Evolutionary conservation across 2,329 filamentous ascomycete genomes (phyloP), one percentile per base, ranked within the genome.

Genomic region (Botryotinia calthae): DNA sequence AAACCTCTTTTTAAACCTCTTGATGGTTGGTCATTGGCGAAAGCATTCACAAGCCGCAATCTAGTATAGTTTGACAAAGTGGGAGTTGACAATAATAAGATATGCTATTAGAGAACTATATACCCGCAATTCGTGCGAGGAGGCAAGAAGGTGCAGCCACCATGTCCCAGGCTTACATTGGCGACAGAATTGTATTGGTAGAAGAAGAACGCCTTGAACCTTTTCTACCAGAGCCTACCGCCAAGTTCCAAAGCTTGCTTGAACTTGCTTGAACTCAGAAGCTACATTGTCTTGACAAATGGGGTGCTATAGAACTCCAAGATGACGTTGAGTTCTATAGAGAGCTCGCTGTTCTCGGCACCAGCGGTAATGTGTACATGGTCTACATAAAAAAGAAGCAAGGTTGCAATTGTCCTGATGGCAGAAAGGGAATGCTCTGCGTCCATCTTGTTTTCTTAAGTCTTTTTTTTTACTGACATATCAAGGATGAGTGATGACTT

Each of bases 331-430:
- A n/a, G n/a, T 48, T 48, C 25, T 10, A 18, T 5, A 48, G 37
- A 22, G 8, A n/a, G 9, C 28, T 37, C 56, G 80, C 2, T 84
- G 90, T 70, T 81, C 87, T 88, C 46, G 89, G 89, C 28, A 84
- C 85, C 8, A 90, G 87, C 0, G 89, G 89, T 25, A 90, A 90
- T 76, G 81, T 91, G 28, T 91, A 91, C 80, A 86, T 83, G n/a
- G 84, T 89, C 48, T 83, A 80, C 18, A 86, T 91, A 70, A 80
- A 81, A 73, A 85, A 86, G 70, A 77, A 84, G 18, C 87, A 88
- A 0, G 81, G 76, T 9, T 90, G 88, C 80, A 83, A 83, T 72
- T 90, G 88, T 78, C 87, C 87, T 0, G 86, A 89, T 79, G 82
- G 71, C 40, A 74, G 64, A 48, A 87, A 87, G 73, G 86, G 88